Evolutionary conservation across 2,329 filamentous ascomycete species (phyloP).

Genomic region (Alternaria gansuensis): DNA sequence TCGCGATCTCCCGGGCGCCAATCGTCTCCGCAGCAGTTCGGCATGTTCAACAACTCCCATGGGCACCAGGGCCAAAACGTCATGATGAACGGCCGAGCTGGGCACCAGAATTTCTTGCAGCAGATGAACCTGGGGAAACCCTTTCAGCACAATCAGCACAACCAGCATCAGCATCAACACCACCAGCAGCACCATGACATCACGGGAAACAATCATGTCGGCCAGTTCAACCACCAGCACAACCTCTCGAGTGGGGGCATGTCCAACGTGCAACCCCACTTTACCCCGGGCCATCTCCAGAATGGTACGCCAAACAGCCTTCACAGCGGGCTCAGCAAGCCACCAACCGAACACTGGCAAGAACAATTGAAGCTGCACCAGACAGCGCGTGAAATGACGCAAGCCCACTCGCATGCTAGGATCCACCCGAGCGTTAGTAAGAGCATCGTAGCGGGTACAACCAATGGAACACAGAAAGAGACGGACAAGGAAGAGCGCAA

Average conservation of each 20-base stretch:
- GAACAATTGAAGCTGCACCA: conserved; percentile 85
- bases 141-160: conserved; percentile 67
- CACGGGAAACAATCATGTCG: conserved; percentile 59
- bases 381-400: conserved; percentile 73
- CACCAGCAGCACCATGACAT: conserved; percentile 71
- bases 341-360: conserved; percentile 79
- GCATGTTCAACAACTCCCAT: conserved; percentile 76
- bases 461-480: conserved; percentile 61
- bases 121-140: conserved; percentile 73
- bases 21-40: conserved; percentile 59
- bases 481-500: conserved; percentile 68
- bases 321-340: conserved; percentile 66
- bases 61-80: conserved; percentile 74
- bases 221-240: conserved; percentile 68
- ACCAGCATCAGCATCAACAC: conserved; percentile 61
- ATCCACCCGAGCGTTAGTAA: conserved; percentile 75
- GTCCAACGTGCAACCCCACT: conserved; percentile 70
- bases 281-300: conserved; percentile 66
- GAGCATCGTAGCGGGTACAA: conserved; percentile 65
- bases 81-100: conserved; percentile 76
- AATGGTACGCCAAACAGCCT: conserved; percentile 66
- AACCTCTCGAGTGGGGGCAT: conserved; percentile 69
- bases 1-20: conserved; percentile 65
- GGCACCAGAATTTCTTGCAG: conserved; percentile 64
- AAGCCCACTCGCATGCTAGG: conserved; percentile 78